Percentiles rank a stretch among this genome's conserved stretches.
These are phyloP conservation scores for Thelonectria blattea DNA, from an alignment of 2,329 filamentous ascomycete species.

Conservation along the genomic window DNA sequence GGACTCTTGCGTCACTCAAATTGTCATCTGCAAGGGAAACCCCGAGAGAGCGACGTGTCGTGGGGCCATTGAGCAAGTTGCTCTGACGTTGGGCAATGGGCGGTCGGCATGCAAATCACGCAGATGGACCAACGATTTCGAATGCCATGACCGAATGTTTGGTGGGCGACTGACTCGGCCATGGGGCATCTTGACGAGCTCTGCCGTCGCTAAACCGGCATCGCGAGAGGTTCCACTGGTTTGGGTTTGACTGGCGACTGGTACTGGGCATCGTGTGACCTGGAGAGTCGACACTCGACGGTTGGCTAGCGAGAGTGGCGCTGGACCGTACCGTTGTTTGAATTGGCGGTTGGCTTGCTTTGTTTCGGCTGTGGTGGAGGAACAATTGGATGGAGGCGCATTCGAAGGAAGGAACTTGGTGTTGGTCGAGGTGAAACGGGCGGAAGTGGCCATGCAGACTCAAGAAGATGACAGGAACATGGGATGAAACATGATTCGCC, in stretches of 20 bases:
- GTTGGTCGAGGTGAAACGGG: not conserved
- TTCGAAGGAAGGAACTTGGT: too few species aligned
- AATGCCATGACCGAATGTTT: too few species aligned
- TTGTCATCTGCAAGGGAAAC: not conserved
- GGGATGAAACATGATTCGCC: not conserved
- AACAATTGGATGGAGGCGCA: too few species aligned
- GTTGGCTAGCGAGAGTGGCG: not conserved
- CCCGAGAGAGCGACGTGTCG: not conserved
- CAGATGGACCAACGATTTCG: not conserved
- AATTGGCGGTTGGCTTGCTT: not conserved
- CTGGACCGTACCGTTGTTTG: not conserved
- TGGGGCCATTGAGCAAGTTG: not conserved
- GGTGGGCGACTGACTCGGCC: slow-evolving; percentile 1
- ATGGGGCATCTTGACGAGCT: slow-evolving; percentile 2
- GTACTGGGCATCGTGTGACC: slow-evolving; percentile 23
- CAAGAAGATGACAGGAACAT: not conserved
- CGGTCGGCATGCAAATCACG: slow-evolving; percentile 6
- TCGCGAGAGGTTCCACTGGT: slow-evolving; percentile 29
- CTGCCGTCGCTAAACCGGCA: not conserved
- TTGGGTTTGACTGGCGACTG: slow-evolving; percentile 30
- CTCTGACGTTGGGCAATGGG: not conserved
- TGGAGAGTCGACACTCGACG: not conserved
- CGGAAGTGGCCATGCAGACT: not conserved
- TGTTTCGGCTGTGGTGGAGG: not conserved
- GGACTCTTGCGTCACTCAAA: slow-evolving; percentile 6